Percentiles rank a stretch among this genome's conserved stretches.
Evolutionary conservation across 805 yeast genomes (phyloP).

Genomic region (Candida hungchunana): DNA sequence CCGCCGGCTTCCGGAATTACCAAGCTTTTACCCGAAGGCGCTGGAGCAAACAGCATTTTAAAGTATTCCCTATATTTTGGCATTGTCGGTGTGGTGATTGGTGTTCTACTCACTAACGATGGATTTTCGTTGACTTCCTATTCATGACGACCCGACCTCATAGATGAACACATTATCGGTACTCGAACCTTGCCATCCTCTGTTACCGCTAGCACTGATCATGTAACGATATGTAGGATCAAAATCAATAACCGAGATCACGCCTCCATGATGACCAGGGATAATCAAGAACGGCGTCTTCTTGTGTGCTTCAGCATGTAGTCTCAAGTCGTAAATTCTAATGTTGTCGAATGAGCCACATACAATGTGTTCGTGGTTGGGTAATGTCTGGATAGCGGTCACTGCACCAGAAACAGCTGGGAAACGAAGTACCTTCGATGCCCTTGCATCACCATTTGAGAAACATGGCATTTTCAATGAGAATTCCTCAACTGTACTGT

Average conservation of each 20-base stretch:
- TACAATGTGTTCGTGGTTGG: constrained; percentile 71
- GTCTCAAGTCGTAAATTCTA: constrained; percentile 71
- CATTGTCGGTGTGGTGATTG: background rate
- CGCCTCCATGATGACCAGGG: constrained; percentile 97
- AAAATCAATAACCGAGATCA: constrained; percentile 66
- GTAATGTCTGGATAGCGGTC: constrained; percentile 72
- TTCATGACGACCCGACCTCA: constrained; percentile 53
- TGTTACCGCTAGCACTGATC: constrained; percentile 87
- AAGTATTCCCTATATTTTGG: constrained; percentile 1
- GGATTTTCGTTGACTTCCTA: no score
- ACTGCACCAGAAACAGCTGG: constrained; percentile 92
- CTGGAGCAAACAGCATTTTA: constrained; percentile 13
- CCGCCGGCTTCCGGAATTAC: background rate
- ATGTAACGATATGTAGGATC: constrained; percentile 87
- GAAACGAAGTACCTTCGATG: constrained; percentile 59
- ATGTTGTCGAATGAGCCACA: constrained; percentile 92
- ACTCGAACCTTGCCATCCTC: constrained; percentile 89
- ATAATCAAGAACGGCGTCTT: constrained; percentile 74
- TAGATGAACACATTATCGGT: constrained; percentile 81
- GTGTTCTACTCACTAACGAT: background rate
- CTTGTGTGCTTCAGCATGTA: constrained; percentile 35
- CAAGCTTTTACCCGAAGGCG: background rate
- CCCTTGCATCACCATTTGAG: constrained; percentile 38
- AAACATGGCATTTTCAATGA: constrained; percentile 54
- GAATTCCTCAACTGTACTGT: constrained; percentile 77